phyloP scores from a whole-genome alignment of 768 basidiomycete species.

The Auricularia auricula-judae region DNA sequence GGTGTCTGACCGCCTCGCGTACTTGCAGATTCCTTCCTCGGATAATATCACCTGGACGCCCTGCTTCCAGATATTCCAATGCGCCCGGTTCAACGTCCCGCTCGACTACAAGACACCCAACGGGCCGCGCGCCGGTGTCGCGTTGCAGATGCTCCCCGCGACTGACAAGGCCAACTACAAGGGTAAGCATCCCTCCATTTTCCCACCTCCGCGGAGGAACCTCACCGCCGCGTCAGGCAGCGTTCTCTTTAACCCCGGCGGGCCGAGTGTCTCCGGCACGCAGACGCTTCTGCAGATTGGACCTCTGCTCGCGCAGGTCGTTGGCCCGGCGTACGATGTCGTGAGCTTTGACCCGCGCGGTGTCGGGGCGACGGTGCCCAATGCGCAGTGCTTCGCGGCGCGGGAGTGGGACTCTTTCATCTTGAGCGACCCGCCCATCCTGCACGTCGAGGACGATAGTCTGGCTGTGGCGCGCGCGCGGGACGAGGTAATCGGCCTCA shows the following conservation, averaged over 20 bases:
- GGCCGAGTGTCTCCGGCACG: neutral
- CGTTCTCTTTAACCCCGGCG: neutral
- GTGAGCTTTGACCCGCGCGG: neutral
- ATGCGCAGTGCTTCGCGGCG: neutral
- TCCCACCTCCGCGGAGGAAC: too few species aligned
- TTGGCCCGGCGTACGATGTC: neutral
- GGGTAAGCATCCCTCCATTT: neutral
- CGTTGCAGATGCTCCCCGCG: neutral
- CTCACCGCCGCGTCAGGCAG: neutral
- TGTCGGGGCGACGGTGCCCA: neutral
- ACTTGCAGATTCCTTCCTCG: too few species aligned
- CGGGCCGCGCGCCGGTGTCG: neutral
- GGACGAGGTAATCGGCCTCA: neutral
- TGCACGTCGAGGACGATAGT: neutral
- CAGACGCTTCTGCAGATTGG: neutral
- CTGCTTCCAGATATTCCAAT: neutral
- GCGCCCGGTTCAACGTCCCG: neutral
- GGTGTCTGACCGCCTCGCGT: too few species aligned
- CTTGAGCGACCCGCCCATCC: neutral
- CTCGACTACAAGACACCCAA: neutral
- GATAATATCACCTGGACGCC: neutral
- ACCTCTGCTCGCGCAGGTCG: neutral
- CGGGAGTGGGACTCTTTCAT: neutral
- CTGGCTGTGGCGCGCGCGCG: neutral
- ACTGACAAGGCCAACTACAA: conserved; percentile 1